Percentiles rank a stretch among this genome's conserved stretches.
Conservation (phyloP, 208 protist species). For the Trypanosoma lewisi region DNA sequence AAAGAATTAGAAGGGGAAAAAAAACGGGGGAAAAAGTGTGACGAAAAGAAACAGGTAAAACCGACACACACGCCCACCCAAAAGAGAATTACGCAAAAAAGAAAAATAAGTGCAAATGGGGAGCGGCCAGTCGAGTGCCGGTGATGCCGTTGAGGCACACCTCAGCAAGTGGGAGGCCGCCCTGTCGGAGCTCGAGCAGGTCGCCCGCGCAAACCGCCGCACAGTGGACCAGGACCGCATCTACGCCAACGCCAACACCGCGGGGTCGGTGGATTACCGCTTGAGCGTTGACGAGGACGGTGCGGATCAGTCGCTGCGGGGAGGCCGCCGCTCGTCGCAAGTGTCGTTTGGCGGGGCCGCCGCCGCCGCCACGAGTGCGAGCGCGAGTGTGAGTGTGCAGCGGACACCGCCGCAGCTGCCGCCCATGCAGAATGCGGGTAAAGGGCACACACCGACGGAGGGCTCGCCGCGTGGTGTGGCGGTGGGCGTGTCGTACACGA, state of each 20-base stretch:
- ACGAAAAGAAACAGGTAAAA: constrained; percentile 9
- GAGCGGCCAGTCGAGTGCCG: constrained; percentile 32
- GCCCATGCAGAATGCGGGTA: too few species aligned
- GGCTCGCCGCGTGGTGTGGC: not conserved
- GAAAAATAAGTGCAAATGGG: constrained; percentile 44
- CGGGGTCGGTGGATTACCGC: not conserved
- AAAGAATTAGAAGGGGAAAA: not conserved
- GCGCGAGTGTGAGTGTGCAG: constrained; percentile 24
- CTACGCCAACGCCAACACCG: constrained; percentile 34
- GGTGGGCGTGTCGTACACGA: constrained; percentile 3
- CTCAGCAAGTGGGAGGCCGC: constrained; percentile 73
- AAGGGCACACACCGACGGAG: constrained; percentile 3
- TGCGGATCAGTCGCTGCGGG: constrained; percentile 14
- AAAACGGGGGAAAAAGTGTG: not conserved
- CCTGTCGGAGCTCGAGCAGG: constrained; percentile 55
- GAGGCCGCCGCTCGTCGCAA: constrained; percentile 50
- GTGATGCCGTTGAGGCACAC: constrained; percentile 55
- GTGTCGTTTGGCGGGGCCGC: constrained; percentile 60
- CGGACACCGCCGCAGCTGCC: not conserved
- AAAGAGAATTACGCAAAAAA: not conserved
- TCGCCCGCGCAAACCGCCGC: constrained; percentile 51
- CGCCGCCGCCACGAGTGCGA: constrained; percentile 12
- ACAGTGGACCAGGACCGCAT: constrained; percentile 65
- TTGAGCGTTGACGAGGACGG: constrained; percentile 29
- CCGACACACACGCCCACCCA: not conserved